Base-by-base conservation (phyloP, 2,329 filamentous ascomycete genomes). In the Sarocladium strictum region DNA sequence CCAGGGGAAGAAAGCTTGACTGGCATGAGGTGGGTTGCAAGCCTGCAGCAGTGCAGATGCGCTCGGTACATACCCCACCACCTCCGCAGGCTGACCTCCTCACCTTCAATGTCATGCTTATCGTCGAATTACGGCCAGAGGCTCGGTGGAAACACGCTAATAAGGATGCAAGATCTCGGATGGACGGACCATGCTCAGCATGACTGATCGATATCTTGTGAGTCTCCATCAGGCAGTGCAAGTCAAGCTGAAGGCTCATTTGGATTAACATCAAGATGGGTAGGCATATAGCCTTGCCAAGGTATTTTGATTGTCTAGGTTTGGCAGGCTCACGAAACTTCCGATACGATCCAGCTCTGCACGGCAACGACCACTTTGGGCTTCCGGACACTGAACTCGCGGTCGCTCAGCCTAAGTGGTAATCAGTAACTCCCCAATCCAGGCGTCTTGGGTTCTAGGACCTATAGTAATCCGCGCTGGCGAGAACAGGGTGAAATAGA, bases 1-100 rank as follows among this genome's bases (percentile, higher is more conserved):
- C 43, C 43, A 47, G 43, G 43, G 43, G 43, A 47, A 47, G 43
- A 47, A 47, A 47, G 43, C 43, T 47, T 47, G 43, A 47, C 43
- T 47, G 43, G 43, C 19, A 14, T 47, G 43, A 47, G 43, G 43
- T 47, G 43, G 43, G 43, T 27, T 47, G 43, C 43, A n/a, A 27
- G 43, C 43, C 43, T 47, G 43, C 43, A 47, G 21, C 24, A 47
- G 7, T 47, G 43, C 43, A 47, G 43, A 47, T 47, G 43, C 43
- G 29, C 43, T 27, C 5, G 24, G 23, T n/a, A 47, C 43, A 17
- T n/a, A 47, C 43, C 24, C 43, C 43, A 47, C 43, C 43, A 12
- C 24, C 21, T 29, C 43, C 15, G 43, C 43, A 27, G 7, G 24
- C n/a, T 6, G 23, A 7, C 23, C 14, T n/a, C 38, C 38, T 14